Conservation (phyloP, 2,329 filamentous ascomycete species). For the Westerdykella aurantiaca region DNA sequence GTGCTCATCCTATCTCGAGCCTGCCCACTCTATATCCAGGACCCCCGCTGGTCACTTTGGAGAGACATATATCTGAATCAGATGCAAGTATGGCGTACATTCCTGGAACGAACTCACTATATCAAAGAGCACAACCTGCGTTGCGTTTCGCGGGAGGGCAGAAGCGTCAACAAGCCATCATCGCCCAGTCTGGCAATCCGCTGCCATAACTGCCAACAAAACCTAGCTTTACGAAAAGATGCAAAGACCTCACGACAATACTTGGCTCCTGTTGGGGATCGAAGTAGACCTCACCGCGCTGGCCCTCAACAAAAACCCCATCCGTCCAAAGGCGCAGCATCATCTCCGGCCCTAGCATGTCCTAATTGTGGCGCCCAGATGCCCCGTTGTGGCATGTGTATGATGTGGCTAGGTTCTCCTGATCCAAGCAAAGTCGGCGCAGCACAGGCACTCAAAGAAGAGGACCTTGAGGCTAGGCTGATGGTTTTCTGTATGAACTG, state of each 20-base stretch:
- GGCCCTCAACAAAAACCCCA: slow-evolving; percentile 7
- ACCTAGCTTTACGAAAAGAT: slow-evolving; percentile 43
- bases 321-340: slow-evolving; percentile 22
- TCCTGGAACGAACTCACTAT: slow-evolving; percentile 70
- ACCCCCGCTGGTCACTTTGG: slow-evolving; percentile 70
- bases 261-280: slow-evolving; percentile 16
- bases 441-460: slow-evolving; percentile 30
- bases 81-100: slow-evolving; percentile 64
- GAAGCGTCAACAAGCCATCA: slow-evolving; percentile 58
- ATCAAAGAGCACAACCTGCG: slow-evolving; percentile 69
- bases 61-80: slow-evolving; percentile 67
- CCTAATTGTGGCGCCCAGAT: slow-evolving; percentile 57
- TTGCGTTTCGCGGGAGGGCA: slow-evolving; percentile 58
- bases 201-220: slow-evolving; percentile 66
- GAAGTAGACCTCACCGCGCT: slow-evolving; percentile 5
- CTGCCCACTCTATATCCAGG: slow-evolving; percentile 69
- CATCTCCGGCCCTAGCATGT: slow-evolving; percentile 49
- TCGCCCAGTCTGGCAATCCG: slow-evolving; percentile 64
- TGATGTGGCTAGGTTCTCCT: slow-evolving; percentile 55
- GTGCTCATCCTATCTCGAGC: slow-evolving; percentile 69
- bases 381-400: slow-evolving; percentile 58
- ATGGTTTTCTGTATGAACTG: slow-evolving; percentile 59
- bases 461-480: slow-evolving; percentile 50
- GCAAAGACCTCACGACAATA: slow-evolving; percentile 13
- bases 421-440: slow-evolving; percentile 45